Evolutionary conservation across 805 yeast species (phyloP), one percentile per base, ranked within the genome.

Genomic region (Cyberlindnera subsufficiens): DNA sequence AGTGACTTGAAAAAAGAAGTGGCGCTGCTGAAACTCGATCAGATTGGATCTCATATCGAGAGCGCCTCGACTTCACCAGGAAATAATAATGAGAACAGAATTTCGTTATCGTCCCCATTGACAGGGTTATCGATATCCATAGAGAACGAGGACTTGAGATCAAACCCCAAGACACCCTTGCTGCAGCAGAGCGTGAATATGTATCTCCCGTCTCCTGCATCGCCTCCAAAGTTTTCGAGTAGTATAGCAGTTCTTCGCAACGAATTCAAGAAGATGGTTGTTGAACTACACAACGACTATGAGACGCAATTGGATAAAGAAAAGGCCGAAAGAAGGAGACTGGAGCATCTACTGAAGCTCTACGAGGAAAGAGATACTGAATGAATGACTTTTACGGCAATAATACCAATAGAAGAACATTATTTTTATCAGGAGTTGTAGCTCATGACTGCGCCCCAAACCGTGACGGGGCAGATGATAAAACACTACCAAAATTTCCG

Each of bases 241-340:
- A 51, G 58, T 49, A 75, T 75, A 32, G 74, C 80, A 0, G 78
- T 82, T 3, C 64, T 84, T 60, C 67, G 86, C 43, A 70, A 75
- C 47, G 89, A 84, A 59, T 84, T 83, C 64, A 82, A 77, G 60
- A 80, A 77, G 52, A 64, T 82, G 39, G 78, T 83, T 5, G 64
- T 71, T 18, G 80, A 78, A 32, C 75, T 82, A 44, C 86, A 80
- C 47, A 75, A 71, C 37, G 77, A 71, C 43, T 78, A 80, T 53
- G 86, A 81, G 50, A 54, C 65, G 10, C 85, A 82, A 48, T 59
- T 84, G 36, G 67, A 69, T 31, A 71, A 72, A 49, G 87, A 82
- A 59, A 68, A 77, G 35, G 61, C 68, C n/a, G 69, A 71, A 47
- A 68, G 80, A 49, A 60, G 67, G 32, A 66, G 74, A 45, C 57